Conservation (phyloP, 2,329 filamentous ascomycete genomes). For the Aspergillaceae sp. region DNA sequence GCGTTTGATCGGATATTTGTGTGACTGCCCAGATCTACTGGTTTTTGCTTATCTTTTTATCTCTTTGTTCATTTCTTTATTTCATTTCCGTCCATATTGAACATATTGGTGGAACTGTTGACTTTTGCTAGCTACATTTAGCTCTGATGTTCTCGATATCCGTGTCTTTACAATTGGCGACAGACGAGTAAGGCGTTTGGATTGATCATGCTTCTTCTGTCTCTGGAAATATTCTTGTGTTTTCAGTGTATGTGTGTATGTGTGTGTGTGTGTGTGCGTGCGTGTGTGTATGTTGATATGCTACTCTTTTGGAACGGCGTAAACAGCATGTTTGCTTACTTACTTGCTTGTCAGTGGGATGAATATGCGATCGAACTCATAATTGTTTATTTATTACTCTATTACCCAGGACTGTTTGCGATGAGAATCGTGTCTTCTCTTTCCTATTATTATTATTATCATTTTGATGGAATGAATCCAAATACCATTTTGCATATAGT, state of each 20-base stretch:
- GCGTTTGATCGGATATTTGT: constrained; percentile 24
- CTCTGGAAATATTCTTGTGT: constrained; percentile 7
- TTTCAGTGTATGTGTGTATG: no score
- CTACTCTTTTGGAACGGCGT: constrained; percentile 7
- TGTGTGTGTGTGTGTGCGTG: no score
- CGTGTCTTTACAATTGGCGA: constrained; percentile 23
- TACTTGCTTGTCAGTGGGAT: neutral
- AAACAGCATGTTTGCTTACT: neutral
- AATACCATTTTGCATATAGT: no score
- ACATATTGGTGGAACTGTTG: constrained; percentile 14
- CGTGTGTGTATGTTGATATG: neutral
- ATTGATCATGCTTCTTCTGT: constrained; percentile 9
- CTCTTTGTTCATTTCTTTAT: constrained; percentile 8
- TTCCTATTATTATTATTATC: no score
- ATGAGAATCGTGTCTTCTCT: neutral
- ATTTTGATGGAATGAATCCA: no score
- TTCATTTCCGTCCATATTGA: constrained; percentile 4
- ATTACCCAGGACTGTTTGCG: neutral
- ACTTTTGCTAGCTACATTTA: constrained; percentile 1
- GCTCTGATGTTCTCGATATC: constrained; percentile 24
- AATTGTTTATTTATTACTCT: neutral
- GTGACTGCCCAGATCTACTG: constrained; percentile 11
- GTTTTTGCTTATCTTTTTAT: constrained; percentile 1
- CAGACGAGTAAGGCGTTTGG: constrained; percentile 23
- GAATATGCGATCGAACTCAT: neutral